Percentiles rank a stretch among this genome's conserved stretches.
These are phyloP conservation scores for Fulvia fulva DNA, from an alignment of 2,329 filamentous ascomycete genomes.

Conservation along the genomic window DNA sequence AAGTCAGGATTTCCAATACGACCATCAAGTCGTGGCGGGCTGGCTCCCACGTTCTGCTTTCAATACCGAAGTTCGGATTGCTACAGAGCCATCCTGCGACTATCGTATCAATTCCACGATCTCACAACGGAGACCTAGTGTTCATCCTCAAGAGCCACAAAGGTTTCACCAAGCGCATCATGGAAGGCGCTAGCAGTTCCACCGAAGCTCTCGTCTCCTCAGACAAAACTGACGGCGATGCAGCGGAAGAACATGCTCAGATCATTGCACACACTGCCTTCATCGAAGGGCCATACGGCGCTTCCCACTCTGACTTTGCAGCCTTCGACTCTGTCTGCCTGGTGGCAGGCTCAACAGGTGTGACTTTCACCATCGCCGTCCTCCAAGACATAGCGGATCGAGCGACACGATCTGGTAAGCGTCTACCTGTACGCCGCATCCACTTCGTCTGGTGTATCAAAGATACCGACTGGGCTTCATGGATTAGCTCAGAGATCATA, in stretches of 20 bases:
- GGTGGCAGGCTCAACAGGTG: conserved; percentile 27
- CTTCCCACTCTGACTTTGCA: conserved; percentile 22
- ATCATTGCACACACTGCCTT: conserved; percentile 17
- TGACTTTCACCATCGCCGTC: conserved; percentile 28
- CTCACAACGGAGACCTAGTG: conserved; percentile 25
- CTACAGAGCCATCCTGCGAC: conserved; percentile 29
- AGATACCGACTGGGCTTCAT: conserved; percentile 18
- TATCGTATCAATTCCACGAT: conserved; percentile 26
- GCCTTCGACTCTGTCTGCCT: conserved; percentile 28
- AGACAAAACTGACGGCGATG: conserved; percentile 10
- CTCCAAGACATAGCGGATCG: conserved; percentile 27
- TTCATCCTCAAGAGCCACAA: conserved; percentile 30
- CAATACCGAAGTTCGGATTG: conserved; percentile 25
- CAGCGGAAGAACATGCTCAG: conserved; percentile 13
- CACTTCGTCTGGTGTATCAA: conserved; percentile 29
- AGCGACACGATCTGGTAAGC: conserved; percentile 9
- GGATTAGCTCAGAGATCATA: conserved; percentile 21
- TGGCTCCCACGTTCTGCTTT: conserved; percentile 27
- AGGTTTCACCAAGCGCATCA: conserved; percentile 29
- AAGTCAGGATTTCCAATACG: conserved; percentile 34
- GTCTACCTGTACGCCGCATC: conserved; percentile 21
- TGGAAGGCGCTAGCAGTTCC: conserved; percentile 20
- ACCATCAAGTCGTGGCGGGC: conserved; percentile 36
- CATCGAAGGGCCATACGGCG: conserved; percentile 28
- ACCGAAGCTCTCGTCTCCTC: conserved; percentile 17